Conservation (phyloP, 2,329 filamentous ascomycete genomes). For the Paecilomyces fulvus region DNA sequence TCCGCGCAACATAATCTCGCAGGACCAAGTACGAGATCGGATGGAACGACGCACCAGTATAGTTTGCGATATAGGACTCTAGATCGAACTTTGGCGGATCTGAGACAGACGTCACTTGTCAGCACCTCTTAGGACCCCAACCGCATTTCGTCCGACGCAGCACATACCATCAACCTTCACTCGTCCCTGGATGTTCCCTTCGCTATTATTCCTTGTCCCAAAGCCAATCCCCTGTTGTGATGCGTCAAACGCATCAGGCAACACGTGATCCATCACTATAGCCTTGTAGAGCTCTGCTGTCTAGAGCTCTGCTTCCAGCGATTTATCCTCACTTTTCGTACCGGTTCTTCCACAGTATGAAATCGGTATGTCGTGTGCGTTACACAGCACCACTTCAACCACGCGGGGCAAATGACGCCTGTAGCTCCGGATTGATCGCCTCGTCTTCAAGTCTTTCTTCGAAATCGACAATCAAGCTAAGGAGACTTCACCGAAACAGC, state of each 20-base stretch:
- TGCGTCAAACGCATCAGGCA: slow-evolving; percentile 17
- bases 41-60: slow-evolving; percentile 53
- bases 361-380: background rate
- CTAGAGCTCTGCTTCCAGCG: background rate
- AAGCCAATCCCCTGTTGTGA: slow-evolving; percentile 9
- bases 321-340: background rate
- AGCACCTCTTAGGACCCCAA: background rate
- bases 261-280: slow-evolving; percentile 10
- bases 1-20: too few species aligned
- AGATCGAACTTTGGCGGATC: slow-evolving; percentile 83
- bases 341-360: background rate
- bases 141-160: slow-evolving; percentile 1
- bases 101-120: slow-evolving; percentile 23
- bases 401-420: background rate
- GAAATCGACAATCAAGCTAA: background rate
- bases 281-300: background rate
- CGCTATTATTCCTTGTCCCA: slow-evolving; percentile 3
- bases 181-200: slow-evolving; percentile 6
- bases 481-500: background rate
- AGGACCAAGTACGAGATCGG: background rate
- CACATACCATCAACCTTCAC: slow-evolving; percentile 24
- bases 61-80: slow-evolving; percentile 84
- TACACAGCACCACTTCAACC: background rate
- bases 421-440: background rate
- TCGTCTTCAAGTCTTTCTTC: background rate